phyloP scores from a whole-genome alignment of 495 filamentous ascomycete genomes.

The Ascodesmis nigricans region DNA sequence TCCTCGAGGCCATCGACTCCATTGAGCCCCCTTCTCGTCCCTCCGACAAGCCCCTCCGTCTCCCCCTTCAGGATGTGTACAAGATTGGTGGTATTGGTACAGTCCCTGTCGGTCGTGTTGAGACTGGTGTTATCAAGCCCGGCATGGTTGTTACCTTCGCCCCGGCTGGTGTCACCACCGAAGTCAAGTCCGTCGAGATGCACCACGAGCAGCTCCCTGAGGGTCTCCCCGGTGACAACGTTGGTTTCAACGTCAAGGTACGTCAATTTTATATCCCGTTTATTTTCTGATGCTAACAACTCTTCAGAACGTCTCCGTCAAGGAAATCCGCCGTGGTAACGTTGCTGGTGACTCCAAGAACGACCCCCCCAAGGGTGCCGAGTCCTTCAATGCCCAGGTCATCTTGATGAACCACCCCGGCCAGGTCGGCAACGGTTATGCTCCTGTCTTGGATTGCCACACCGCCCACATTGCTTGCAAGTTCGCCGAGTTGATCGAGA shows the following conservation, averaged over 20 bases:
- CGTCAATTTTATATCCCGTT: not conserved
- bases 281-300: slow-evolving; percentile 26
- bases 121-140: slow-evolving; percentile 94
- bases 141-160: slow-evolving; percentile 97
- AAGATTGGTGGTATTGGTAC: slow-evolving; percentile 99
- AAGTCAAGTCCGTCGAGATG: slow-evolving; percentile 99
- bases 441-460: slow-evolving; percentile 97
- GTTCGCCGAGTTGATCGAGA: slow-evolving; percentile 94
- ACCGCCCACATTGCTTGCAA: slow-evolving; percentile 99
- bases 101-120: slow-evolving; percentile 98
- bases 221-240: slow-evolving; percentile 97
- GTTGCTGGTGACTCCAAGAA: slow-evolving; percentile 99
- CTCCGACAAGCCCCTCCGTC: slow-evolving; percentile 95
- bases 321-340: slow-evolving; percentile 99
- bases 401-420: slow-evolving; percentile 99
- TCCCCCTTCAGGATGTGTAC: slow-evolving; percentile 99
- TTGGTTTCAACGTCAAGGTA: slow-evolving; percentile 86
- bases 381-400: slow-evolving; percentile 97
- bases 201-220: slow-evolving; percentile 87
- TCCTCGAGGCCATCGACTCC: slow-evolving; percentile 94
- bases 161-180: slow-evolving; percentile 95
- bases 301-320: slow-evolving; percentile 86
- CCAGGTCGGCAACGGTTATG: slow-evolving; percentile 97
- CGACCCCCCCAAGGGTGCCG: slow-evolving; percentile 73
- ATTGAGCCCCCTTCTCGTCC: slow-evolving; percentile 86